Base-by-base conservation (phyloP, 768 basidiomycete species). In the Sutorius australiensis region DNA sequence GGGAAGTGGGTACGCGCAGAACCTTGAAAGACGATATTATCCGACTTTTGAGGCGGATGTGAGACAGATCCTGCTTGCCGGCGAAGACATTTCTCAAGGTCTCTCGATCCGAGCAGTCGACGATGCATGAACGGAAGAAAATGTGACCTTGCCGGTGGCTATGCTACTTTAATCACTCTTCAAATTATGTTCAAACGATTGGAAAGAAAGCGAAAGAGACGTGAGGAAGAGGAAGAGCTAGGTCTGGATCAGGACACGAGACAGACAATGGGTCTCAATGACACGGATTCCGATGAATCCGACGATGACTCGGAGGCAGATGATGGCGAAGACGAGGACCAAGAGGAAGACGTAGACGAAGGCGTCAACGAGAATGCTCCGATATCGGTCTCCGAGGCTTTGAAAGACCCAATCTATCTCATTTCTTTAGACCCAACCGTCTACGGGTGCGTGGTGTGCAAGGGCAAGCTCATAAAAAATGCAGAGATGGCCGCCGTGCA, bases 141-240 rank as follows among this genome's bases (percentile, higher is more conserved):
- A 60, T 34, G 51, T 21, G 21, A 39, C 19, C 3, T 12, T 7
- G 12, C 36, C 7, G 43, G 67, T 67, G 69, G 65, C 69, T 65
- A 44, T 71, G 48, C 55, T 24, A 54, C 3, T 24, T 3, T 6
- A 27, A 46, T 49, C 37, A 32, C 19, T 24, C 17, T n/a, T n/a
- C 21, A 47, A 27, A 28, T 21, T 34, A 91, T 91, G 89, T 89
- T 89, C 76, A 91, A 92, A 71, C 81, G 89, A 54, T 76, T 89
- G 7, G 83, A 83, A 58, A 89, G 83, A 65, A 78, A 83, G 42
- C 78, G 76, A 24, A 76, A 75, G 61, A 83, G 78, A 60, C 77
- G 75, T 54, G 75, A 84, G 61, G 75, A 83, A 57, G 86, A 86
- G 55, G 83, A 85, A 65, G 78, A 81, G 46, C 75, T 86, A 33